Evolutionary conservation across 768 basidiomycete species (phyloP), one percentile per base, ranked within the genome.

Genomic region (Mycena indigotica): DNA sequence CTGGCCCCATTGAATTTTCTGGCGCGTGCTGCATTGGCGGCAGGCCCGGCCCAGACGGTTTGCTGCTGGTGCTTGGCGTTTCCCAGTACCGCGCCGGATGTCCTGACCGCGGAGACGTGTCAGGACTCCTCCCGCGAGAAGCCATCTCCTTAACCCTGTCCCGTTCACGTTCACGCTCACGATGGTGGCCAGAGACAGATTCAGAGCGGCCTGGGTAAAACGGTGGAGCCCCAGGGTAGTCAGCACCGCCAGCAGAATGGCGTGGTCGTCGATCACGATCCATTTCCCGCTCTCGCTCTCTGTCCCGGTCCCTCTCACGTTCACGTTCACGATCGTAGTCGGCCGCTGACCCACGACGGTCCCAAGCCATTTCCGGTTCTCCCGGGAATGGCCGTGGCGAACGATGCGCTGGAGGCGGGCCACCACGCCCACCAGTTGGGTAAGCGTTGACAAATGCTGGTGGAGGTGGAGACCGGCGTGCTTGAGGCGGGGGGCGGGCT

Each of bases 351-450:
- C 65, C 69, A 39, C 84, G 84, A 28, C 86, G 80, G 30, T 87
- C 85, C 87, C 87, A 89, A 10, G 70, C 73, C 38, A 72, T 65
- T 15, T 89, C 87, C 13, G 77, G 75, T 17, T 88, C 87, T 2
- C 69, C 57, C 15, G 74, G 68, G 62, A 88, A 88, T 1, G 77
- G 69, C 19, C 80, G 79, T 19, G 86, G 85, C 2, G 88, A 89
- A 2, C 85, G 79, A n/a, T 86, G 85, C 12, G 79, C 75, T 19
- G 75, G 67, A 17, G 68, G 26, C 82, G 84, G 2, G 81, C 24
- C 46, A 6, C 46, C 25, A 4, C 46, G 46, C 8, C 46, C 46
- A 25, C 46, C 46, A 3, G 78, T 71, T 0, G 81, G 77, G 58
- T 86, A 84, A 21, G 70, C 45, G 25, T 48, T 48, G 15, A 48